phyloP scores from a whole-genome alignment of 2,329 filamentous ascomycete genomes.

The Paecilomyces dactylethromorphus region DNA sequence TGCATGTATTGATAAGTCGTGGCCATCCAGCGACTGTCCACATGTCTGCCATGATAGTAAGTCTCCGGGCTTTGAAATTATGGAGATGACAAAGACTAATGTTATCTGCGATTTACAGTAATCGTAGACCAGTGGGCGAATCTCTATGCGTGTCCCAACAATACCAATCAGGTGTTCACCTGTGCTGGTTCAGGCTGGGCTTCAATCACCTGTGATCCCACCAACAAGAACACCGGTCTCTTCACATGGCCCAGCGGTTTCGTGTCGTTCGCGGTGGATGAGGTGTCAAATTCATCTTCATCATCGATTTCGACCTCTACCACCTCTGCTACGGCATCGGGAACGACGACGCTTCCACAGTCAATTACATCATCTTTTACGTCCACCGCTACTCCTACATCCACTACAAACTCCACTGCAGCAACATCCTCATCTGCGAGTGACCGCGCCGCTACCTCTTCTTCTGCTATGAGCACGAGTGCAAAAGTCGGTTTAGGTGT shows the following conservation, averaged over 20 bases:
- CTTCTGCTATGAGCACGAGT: neutral
- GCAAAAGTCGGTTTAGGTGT: neutral
- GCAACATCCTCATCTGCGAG: neutral
- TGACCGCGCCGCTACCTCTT: neutral
- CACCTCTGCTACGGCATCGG: neutral
- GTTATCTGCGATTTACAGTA: neutral
- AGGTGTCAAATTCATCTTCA: neutral
- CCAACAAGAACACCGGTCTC: neutral
- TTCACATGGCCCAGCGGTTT: neutral
- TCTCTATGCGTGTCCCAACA: slow-evolving; percentile 7
- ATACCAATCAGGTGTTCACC: slow-evolving; percentile 5
- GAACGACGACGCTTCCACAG: too few relatives aligned
- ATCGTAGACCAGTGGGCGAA: slow-evolving; percentile 7
- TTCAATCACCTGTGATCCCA: slow-evolving; percentile 1
- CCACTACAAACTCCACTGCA: too few relatives aligned
- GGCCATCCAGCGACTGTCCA: slow-evolving; percentile 9
- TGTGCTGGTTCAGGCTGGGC: slow-evolving; percentile 6
- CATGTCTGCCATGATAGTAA: slow-evolving; percentile 7
- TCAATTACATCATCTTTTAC: too few relatives aligned
- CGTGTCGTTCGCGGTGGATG: neutral
- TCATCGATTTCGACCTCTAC: neutral
- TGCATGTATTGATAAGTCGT: slow-evolving; percentile 9
- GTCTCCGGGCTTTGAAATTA: neutral
- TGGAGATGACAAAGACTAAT: neutral
- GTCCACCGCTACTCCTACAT: too few relatives aligned